Base-by-base conservation (phyloP, 2,329 filamentous ascomycete species). In the Plectosphaerella sp. region DNA sequence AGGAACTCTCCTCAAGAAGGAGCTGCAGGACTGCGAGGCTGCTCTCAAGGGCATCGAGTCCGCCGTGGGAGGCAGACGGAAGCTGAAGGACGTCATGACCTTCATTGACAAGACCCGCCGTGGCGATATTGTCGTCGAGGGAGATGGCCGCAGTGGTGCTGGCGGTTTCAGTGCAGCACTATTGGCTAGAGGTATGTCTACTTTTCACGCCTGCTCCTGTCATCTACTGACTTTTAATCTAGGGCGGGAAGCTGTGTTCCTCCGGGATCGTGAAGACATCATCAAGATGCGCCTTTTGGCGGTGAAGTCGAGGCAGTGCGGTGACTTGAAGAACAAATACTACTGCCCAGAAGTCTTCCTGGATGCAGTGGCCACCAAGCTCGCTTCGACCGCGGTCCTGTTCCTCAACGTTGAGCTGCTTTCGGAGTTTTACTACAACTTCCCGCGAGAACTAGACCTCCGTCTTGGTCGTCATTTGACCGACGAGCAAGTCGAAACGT, bases 341-440 rank as follows among this genome's bases (percentile, higher is more conserved):
- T 84, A 94, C 72, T 99, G 94, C 65, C 94, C 94, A 0, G 94
- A 99, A 67, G 83, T 99, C 15, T 99, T 99, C 75, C 83, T 99
- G n/a, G 92, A 99, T 63, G 91, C 95, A 3, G 94, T 96, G 2
- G 92, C 94, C 2, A 90, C 92, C 60, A 97, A 97, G 71, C 82
- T 99, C 47, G 95, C 93, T 3, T 88, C 91, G 2, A 99, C 94
- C 0, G 93, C 94, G 2, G 94, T 99, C 9, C 83, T 99, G 1
- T 99, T 99, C 77, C 81, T 99, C 28, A 97, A 99, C 64, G 94
- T 97, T 11, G 95, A 99, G 72, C 80, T 99, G 18, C 82, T 99
- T 16, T 93, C 89, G 2, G 96, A 99, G 65, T 99, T 97, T 68
- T 97, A 96, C 74, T 96, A 97, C 72, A 91, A 94, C 66, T 99